Conservation (phyloP, 2,329 filamentous ascomycete species). For the Neofusicoccum ribis region DNA sequence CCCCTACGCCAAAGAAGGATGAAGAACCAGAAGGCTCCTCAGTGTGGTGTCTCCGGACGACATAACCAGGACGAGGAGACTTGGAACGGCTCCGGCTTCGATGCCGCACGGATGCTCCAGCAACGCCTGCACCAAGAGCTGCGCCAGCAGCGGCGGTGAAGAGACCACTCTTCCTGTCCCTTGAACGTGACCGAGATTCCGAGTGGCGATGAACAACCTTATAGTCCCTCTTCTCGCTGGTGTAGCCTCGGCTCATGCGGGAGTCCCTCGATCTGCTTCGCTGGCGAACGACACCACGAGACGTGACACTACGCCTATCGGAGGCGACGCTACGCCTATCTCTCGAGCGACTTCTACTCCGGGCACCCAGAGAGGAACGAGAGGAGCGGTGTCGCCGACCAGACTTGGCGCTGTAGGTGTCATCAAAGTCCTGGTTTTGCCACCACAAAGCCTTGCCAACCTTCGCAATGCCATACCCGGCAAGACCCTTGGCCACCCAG, state of each 20-base stretch:
- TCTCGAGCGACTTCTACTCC: slow-evolving; percentile 37
- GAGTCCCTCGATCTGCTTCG: slow-evolving; percentile 39
- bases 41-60: slow-evolving; percentile 32
- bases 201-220: slow-evolving; percentile 35
- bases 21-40: slow-evolving; percentile 29
- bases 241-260: slow-evolving; percentile 33
- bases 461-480: slow-evolving; percentile 54
- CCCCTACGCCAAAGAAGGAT: slow-evolving; percentile 8
- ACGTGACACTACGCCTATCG: slow-evolving; percentile 46
- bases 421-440: slow-evolving; percentile 57
- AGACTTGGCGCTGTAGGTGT: slow-evolving; percentile 60
- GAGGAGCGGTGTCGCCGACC: slow-evolving; percentile 44
- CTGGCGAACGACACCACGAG: slow-evolving; percentile 43
- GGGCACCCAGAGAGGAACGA: slow-evolving; percentile 32
- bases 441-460: slow-evolving; percentile 56
- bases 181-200: slow-evolving; percentile 46
- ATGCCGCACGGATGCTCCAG: slow-evolving; percentile 29
- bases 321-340: slow-evolving; percentile 49
- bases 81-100: slow-evolving; percentile 33
- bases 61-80: slow-evolving; percentile 33
- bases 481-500: slow-evolving; percentile 56
- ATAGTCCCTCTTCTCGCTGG: slow-evolving; percentile 36
- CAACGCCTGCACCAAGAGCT: slow-evolving; percentile 42
- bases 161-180: slow-evolving; percentile 36
- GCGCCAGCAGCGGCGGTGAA: slow-evolving; percentile 41